Evolutionary conservation across 306 rosid species (phyloP), one percentile per base, ranked within the genome.

Genomic region (Echinosophora koreensis): DNA sequence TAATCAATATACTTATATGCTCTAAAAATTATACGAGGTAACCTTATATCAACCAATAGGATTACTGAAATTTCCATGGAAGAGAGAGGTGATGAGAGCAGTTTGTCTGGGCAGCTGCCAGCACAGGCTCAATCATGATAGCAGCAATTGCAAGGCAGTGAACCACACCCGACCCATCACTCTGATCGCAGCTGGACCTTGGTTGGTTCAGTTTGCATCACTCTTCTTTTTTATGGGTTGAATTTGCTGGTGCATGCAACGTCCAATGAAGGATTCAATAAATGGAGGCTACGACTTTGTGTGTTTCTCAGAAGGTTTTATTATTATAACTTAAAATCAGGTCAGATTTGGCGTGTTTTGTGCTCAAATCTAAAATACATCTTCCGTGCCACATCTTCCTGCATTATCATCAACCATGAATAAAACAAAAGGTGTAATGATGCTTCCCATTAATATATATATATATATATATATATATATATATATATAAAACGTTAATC

Each of bases 81-180:
- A 54, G 68, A 58, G 10, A 71, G 37, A 22, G 22, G 22, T 22
- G 0, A 22, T 22, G 1, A n/a, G n/a, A n/a, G n/a, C n/a, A n/a
- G n/a, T n/a, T n/a, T n/a, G n/a, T n/a, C n/a, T n/a, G n/a, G n/a
- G n/a, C n/a, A n/a, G n/a, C n/a, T n/a, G n/a, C n/a, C n/a, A n/a
- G n/a, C 69, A 54, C 52, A 28, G 79, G 35, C 35, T 72, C 44
- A 72, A 73, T 73, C 69, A 73, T 80, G 75, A 68, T 55, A 61
- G 37, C 73, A 10, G 39, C 69, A 71, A 22, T 22, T 22, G 50
- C 22, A 52, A 46, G 67, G 18, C 78, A 50, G 8, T 27, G 5
- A 64, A 44, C 79, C 68, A 64, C 54, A 32, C 56, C 62, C 42
- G 16, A 41, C 74, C 54, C 66, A 63, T 64, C 51, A 30, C 74